Evolutionary conservation across 257 asterid genomes (phyloP), one percentile per base, ranked within the genome.

Genomic region (Rubia yunnanensis): DNA sequence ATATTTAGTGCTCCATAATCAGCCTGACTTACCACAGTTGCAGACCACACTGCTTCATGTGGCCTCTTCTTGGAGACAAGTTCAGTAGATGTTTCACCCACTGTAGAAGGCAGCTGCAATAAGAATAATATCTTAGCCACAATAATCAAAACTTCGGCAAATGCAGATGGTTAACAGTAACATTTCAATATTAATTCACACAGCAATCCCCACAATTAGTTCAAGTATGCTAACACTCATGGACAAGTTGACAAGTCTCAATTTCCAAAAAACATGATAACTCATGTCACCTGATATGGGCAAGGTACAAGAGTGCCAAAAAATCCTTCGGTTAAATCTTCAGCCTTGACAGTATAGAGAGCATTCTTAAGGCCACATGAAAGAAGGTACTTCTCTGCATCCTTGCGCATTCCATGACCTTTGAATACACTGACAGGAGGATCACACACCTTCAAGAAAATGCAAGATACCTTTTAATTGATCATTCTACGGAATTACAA

Each of bases 381-480:
- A 48, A 81, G 80, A 24, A 92, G 95, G 76, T 89, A 79, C 75
- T 92, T 84, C 73, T 89, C 96, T 14, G 98, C 85, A 72, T 87
- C 95, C 80, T 87, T 87, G 41, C 89, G 89, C 91, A 92, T 80
- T 66, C 85, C 74, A 66, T 85, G 72, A 48, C 97, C 96, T 79
- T 92, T 92, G 67, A 73, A 89, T 59, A 89, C 97, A 65, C 98
- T 89, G 63, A 84, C 98, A 32, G 98, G 96, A 77, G 96, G 97
- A 69, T 92, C 95, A 34, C 88, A 80, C 82, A 92, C 80, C 98
- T 92, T 81, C 71, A 66, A 74, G 65, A 36, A 64, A 72, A 68
- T 49, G 63, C 18, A 71, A 72, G 56, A 65, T 64, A 81, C 15
- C 68, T 60, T 39, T 79, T 65, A 35, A 67, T 63, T 28, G 56